Evolutionary conservation across 495 filamentous ascomycete genomes (phyloP).

Genomic region (Choiromyces venosus): DNA sequence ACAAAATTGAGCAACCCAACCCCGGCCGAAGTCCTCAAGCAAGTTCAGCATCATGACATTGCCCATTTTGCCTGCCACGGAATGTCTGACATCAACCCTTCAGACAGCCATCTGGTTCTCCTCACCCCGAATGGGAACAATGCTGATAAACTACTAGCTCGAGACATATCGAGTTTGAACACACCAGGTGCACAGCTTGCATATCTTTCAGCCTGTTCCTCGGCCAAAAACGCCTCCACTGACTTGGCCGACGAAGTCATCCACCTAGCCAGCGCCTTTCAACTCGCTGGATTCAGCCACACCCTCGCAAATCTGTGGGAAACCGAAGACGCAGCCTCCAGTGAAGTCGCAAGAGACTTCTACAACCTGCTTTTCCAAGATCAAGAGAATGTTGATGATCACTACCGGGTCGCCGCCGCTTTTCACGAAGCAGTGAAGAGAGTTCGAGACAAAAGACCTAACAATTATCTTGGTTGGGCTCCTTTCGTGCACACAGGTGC

Average conservation of each 20-base stretch:
- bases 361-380: background rate
- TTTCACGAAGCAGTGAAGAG: constrained; percentile 27
- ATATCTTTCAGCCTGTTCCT: constrained; percentile 45
- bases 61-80: constrained; percentile 40
- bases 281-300: constrained; percentile 44
- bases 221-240: constrained; percentile 28
- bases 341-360: too few species aligned
- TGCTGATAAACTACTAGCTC: background rate
- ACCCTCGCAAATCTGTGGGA: constrained; percentile 44
- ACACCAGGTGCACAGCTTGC: constrained; percentile 16
- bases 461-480: constrained; percentile 14
- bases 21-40: background rate
- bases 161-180: constrained; percentile 1
- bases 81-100: constrained; percentile 22
- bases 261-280: constrained; percentile 39
- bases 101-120: constrained; percentile 33
- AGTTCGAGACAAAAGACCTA: background rate
- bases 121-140: constrained; percentile 1
- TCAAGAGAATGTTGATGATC: background rate
- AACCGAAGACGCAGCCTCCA: constrained; percentile 1
- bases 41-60: constrained; percentile 11
- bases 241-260: too few species aligned
- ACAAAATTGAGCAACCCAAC: background rate
- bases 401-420: constrained; percentile 10
- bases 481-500: constrained; percentile 29